Percentiles rank a stretch among this genome's conserved stretches.
Evolutionary conservation across 176 grass and related monocot species (phyloP).

Genomic region (Lolium rigidum): DNA sequence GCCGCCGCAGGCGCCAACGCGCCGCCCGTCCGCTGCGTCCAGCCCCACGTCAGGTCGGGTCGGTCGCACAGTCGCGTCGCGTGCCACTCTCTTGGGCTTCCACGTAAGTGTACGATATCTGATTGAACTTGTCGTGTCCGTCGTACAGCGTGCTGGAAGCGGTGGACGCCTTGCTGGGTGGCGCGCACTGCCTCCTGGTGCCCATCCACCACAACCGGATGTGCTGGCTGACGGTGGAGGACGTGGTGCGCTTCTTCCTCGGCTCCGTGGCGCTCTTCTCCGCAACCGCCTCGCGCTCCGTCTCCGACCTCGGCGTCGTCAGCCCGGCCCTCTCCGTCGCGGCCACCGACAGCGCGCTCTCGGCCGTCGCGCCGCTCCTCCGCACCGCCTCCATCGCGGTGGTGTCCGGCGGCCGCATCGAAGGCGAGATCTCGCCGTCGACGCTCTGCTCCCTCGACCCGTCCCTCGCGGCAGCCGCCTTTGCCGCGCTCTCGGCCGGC

Average conservation of each 20-base stretch:
- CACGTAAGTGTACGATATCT: background rate
- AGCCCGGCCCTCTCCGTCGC: slow-evolving; percentile 45
- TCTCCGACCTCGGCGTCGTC: slow-evolving; percentile 66
- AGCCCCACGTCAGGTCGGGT: slow-evolving; percentile 64
- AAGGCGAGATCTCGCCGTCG: slow-evolving; percentile 73
- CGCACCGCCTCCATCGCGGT: slow-evolving; percentile 56
- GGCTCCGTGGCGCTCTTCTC: slow-evolving; percentile 70
- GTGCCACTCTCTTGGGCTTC: background rate
- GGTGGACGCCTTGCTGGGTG: slow-evolving; percentile 66
- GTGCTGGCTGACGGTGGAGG: slow-evolving; percentile 82
- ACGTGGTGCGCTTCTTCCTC: slow-evolving; percentile 78
- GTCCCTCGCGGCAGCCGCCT: slow-evolving; percentile 44
- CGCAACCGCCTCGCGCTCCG: slow-evolving; percentile 41
- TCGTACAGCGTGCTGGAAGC: slow-evolving; percentile 59
- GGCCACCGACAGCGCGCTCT: slow-evolving; percentile 32
- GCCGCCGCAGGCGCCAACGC: background rate
- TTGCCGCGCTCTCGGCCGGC: slow-evolving; percentile 55
- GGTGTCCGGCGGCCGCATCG: slow-evolving; percentile 36
- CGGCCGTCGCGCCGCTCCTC: slow-evolving; percentile 47
- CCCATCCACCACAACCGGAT: slow-evolving; percentile 39
- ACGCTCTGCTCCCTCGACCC: slow-evolving; percentile 46
- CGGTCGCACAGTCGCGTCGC: background rate
- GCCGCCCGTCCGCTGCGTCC: slow-evolving; percentile 45
- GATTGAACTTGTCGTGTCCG: background rate
- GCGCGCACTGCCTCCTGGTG: slow-evolving; percentile 61